Conservation (phyloP, 768 basidiomycete species). For the Polyporus arcularius region DNA sequence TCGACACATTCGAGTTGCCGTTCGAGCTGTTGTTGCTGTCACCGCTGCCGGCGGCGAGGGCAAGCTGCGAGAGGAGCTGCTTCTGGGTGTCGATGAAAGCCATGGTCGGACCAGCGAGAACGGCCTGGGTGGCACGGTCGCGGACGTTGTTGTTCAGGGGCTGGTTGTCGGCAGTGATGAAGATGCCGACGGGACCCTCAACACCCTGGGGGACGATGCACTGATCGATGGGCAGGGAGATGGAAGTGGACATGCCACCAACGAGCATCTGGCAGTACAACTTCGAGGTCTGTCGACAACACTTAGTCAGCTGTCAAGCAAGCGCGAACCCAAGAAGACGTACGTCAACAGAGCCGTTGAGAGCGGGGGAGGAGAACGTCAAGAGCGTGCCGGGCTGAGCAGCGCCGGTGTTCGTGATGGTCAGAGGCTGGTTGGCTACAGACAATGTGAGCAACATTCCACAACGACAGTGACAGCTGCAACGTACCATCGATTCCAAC, state of each 20-base stretch:
- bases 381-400: constrained; percentile 60
- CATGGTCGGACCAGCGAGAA: constrained; percentile 73
- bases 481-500: constrained; percentile 55
- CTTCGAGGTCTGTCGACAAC: constrained; percentile 34
- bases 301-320: constrained; percentile 3
- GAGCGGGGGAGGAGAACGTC: constrained; percentile 57
- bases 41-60: constrained; percentile 29
- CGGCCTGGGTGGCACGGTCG: constrained; percentile 51
- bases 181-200: constrained; percentile 76
- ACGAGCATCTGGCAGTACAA: constrained; percentile 77
- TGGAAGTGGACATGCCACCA: constrained; percentile 56
- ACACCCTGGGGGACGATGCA: constrained; percentile 68
- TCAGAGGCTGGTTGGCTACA: constrained; percentile 59
- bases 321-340: constrained; percentile 22
- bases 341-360: constrained; percentile 52
- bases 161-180: constrained; percentile 61
- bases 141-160: constrained; percentile 64
- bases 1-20: constrained; percentile 25
- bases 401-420: constrained; percentile 64
- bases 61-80: constrained; percentile 51
- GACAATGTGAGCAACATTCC: background rate
- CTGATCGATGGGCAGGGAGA: constrained; percentile 56
- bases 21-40: constrained; percentile 19
- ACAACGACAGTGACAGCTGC: background rate
- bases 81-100: constrained; percentile 64